phyloP scores from a whole-genome alignment of 202 grass and related monocot species.

The Panicum hallii region DNA sequence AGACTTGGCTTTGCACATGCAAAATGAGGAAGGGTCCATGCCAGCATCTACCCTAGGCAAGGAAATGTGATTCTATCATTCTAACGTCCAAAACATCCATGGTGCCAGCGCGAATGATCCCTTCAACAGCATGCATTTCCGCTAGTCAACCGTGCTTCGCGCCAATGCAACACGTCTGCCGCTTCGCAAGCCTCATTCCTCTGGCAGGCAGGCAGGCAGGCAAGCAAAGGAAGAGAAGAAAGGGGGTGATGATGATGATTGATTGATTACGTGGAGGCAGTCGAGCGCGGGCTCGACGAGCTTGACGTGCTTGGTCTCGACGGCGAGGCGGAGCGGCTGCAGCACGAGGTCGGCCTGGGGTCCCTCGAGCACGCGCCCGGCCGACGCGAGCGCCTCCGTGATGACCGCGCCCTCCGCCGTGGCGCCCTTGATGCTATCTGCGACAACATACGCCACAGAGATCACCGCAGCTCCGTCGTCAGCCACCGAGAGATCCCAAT shows the following conservation, averaged over 20 bases:
- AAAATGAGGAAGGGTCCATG: slow-evolving; percentile 25
- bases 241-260: slow-evolving; percentile 8
- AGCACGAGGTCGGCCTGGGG: slow-evolving; percentile 91
- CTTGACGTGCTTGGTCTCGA: slow-evolving; percentile 95
- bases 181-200: not conserved
- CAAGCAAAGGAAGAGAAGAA: slow-evolving; percentile 36
- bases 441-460: slow-evolving; percentile 31
- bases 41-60: slow-evolving; percentile 25
- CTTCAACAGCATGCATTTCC: not conserved
- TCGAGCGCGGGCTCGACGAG: slow-evolving; percentile 95
- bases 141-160: not conserved
- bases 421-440: slow-evolving; percentile 64
- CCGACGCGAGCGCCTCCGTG: slow-evolving; percentile 77
- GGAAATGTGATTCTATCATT: not conserved
- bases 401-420: slow-evolving; percentile 50
- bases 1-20: not conserved
- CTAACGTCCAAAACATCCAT: slow-evolving; percentile 16
- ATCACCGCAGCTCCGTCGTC: slow-evolving; percentile 25
- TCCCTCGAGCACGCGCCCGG: slow-evolving; percentile 80
- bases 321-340: slow-evolving; percentile 94
- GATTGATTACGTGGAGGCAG: slow-evolving; percentile 82
- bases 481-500: slow-evolving; percentile 46
- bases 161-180: slow-evolving; percentile 17
- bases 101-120: not conserved
- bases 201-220: not conserved